A percentile compares a stretch with the other conserved stretches of the same genome.
Conservation (phyloP, 306 rosid species). For the Spatholobus suberectus region DNA sequence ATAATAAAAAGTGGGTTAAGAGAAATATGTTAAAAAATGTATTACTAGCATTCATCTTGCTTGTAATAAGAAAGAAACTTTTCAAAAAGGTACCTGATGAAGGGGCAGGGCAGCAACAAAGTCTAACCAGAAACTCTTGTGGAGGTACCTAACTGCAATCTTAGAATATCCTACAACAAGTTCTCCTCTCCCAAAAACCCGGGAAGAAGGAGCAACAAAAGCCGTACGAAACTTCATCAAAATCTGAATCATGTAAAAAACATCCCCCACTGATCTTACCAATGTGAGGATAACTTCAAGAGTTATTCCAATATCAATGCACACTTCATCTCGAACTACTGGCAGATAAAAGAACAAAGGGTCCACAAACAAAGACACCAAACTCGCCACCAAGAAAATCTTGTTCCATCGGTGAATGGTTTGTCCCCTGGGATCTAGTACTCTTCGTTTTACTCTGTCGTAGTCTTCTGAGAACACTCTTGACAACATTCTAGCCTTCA, state of each 20-base stretch:
- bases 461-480: constrained; percentile 69
- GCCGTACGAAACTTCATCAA: constrained; percentile 57
- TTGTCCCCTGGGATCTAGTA: constrained; percentile 63
- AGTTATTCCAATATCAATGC: constrained; percentile 52
- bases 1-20: neutral
- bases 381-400: constrained; percentile 55
- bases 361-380: constrained; percentile 61
- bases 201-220: constrained; percentile 65
- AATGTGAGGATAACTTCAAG: constrained; percentile 51
- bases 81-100: constrained; percentile 49
- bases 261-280: constrained; percentile 54
- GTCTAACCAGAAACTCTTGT: constrained; percentile 59
- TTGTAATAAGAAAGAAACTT: neutral
- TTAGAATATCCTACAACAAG: constrained; percentile 57
- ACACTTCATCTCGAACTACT: constrained; percentile 41
- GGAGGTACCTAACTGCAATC: constrained; percentile 57
- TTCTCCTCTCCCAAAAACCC: constrained; percentile 69
- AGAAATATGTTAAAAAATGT: neutral
- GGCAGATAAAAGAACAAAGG: constrained; percentile 64
- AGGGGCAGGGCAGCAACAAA: constrained; percentile 62
- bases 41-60: no score
- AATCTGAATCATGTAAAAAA: constrained; percentile 57
- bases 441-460: constrained; percentile 48
- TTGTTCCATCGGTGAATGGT: constrained; percentile 56
- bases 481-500: constrained; percentile 50